These are phyloP conservation scores for Sclerotinia minor DNA, from an alignment of 2,329 filamentous ascomycete genomes.

Conservation along the genomic window DNA sequence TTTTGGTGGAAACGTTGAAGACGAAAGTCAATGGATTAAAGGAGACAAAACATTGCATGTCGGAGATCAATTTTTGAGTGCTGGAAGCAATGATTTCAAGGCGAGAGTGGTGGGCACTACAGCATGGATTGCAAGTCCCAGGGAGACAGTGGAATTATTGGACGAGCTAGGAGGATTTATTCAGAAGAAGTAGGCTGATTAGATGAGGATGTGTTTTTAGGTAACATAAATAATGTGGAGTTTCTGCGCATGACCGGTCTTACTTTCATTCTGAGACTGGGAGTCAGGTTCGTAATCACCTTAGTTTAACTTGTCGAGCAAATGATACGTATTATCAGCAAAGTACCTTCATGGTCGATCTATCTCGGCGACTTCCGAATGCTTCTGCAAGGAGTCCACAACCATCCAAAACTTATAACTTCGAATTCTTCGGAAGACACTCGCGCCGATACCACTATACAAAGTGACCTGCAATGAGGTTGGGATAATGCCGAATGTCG, in stretches of 20 bases:
- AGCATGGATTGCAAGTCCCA: slow-evolving; percentile 92
- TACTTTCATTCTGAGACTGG: neutral
- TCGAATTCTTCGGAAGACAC: neutral
- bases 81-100: slow-evolving; percentile 97
- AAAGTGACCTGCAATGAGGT: neutral
- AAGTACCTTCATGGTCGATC: neutral
- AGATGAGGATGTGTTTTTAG: neutral
- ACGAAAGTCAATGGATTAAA: slow-evolving; percentile 49
- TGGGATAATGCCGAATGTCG: neutral
- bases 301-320: neutral
- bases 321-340: neutral
- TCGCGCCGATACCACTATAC: neutral
- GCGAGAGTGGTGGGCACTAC: slow-evolving; percentile 88
- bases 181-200: neutral
- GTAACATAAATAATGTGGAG: neutral
- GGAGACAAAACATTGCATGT: slow-evolving; percentile 86
- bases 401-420: neutral
- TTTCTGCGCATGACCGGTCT: neutral
- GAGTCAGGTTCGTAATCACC: neutral
- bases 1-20: slow-evolving; percentile 59
- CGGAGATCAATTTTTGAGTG: slow-evolving; percentile 94
- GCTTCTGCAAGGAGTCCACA: neutral
- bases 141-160: slow-evolving; percentile 84
- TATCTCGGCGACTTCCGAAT: neutral
- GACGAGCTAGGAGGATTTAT: slow-evolving; percentile 71